Percentiles rank a stretch among this genome's conserved stretches.
These are phyloP conservation scores for Ogataea paraovalis DNA, from an alignment of 805 yeast genomes.

Conservation along the genomic window DNA sequence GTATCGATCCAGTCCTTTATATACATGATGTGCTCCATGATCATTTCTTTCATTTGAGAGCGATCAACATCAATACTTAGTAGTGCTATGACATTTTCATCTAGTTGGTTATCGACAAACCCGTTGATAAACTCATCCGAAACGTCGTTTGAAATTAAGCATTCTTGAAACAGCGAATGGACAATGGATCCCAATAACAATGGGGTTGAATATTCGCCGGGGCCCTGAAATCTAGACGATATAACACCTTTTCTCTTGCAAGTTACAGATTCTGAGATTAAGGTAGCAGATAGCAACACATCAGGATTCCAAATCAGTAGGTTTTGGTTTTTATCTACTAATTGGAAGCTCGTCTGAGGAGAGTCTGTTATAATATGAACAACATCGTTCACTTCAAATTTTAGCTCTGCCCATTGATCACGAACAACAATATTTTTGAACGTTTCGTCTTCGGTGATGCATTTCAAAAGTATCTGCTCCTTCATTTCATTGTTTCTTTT, in stretches of 20 bases:
- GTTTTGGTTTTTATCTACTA: constrained; percentile 54
- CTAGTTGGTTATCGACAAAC: constrained; percentile 29
- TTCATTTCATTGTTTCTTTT: constrained; percentile 28
- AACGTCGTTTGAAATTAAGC: constrained; percentile 40
- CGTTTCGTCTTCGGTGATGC: constrained; percentile 35
- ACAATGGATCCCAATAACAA: constrained; percentile 78
- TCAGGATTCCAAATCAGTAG: constrained; percentile 85
- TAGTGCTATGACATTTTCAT: constrained; percentile 35
- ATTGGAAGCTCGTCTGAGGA: constrained; percentile 26
- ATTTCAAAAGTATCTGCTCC: constrained; percentile 53
- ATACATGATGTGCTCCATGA: constrained; percentile 47
- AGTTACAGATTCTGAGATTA: constrained; percentile 67
- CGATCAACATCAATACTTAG: constrained; percentile 50
- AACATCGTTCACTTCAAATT: constrained; percentile 48
- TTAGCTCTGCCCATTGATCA: constrained; percentile 56
- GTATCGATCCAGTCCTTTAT: constrained; percentile 50
- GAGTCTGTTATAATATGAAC: constrained; percentile 54
- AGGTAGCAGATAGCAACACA: constrained; percentile 72
- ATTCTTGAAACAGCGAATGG: constrained; percentile 69
- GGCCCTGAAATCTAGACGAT: constrained; percentile 49
- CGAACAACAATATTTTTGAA: constrained; percentile 47
- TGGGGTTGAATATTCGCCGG: constrained; percentile 62
- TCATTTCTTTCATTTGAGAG: constrained; percentile 39
- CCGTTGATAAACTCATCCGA: constrained; percentile 35
- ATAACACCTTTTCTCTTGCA: constrained; percentile 74